These are phyloP conservation scores for Solanum lycopersicoides DNA, from an alignment of 257 asterid species.

Conservation along the genomic window DNA sequence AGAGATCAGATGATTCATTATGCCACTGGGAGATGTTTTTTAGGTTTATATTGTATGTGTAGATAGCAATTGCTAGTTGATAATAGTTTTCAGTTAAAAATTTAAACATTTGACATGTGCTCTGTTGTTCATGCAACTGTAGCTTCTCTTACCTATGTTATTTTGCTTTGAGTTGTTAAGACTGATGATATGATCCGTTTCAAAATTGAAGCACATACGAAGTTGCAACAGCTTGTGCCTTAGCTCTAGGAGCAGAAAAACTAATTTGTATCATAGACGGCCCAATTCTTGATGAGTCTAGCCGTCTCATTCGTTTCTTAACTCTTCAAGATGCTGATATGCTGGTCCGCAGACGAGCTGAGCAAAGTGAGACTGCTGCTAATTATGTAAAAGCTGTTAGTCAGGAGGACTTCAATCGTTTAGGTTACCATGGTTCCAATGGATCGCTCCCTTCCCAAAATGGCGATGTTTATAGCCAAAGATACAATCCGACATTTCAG, in stretches of 20 bases:
- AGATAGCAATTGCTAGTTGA: background rate
- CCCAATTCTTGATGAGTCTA: slow-evolving; percentile 66
- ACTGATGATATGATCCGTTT: slow-evolving; percentile 1
- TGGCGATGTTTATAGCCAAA: slow-evolving; percentile 28
- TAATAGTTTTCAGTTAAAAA: background rate
- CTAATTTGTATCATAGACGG: slow-evolving; percentile 86
- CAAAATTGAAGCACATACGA: slow-evolving; percentile 70
- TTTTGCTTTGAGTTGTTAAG: background rate
- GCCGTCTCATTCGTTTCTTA: slow-evolving; percentile 69
- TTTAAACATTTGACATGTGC: background rate
- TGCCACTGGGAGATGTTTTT: background rate
- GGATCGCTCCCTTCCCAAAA: slow-evolving; percentile 21
- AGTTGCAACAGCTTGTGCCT: slow-evolving; percentile 95
- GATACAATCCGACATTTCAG: slow-evolving; percentile 54
- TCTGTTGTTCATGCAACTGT: background rate
- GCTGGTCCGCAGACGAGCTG: slow-evolving; percentile 66
- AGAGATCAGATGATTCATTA: background rate
- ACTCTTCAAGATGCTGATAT: slow-evolving; percentile 79
- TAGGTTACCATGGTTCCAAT: slow-evolving; percentile 17
- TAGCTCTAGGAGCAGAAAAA: slow-evolving; percentile 90
- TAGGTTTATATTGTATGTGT: background rate
- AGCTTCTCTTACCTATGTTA: background rate
- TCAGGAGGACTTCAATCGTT: slow-evolving; percentile 37
- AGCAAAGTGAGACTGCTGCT: slow-evolving; percentile 84
- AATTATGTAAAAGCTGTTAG: slow-evolving; percentile 79